phyloP scores from a whole-genome alignment of 306 rosid genomes.

The Vigna hirtella region DNA sequence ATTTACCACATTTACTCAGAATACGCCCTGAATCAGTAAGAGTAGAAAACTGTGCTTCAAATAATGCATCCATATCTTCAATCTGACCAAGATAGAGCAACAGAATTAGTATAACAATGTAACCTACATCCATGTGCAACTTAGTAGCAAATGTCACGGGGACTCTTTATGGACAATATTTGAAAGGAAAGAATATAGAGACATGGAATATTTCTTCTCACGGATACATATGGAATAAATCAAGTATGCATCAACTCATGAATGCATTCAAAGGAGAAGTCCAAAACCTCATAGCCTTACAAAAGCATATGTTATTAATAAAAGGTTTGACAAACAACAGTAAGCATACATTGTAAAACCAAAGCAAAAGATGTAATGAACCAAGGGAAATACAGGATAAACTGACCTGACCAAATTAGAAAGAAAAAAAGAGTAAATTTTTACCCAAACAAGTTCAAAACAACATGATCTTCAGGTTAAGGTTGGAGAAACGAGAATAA shows the following conservation, averaged over 20 bases:
- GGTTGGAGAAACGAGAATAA: constrained; percentile 29
- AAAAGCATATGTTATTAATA: neutral
- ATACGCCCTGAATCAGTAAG: constrained; percentile 82
- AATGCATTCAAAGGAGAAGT: constrained; percentile 6
- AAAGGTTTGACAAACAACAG: constrained; percentile 17
- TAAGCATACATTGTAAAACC: constrained; percentile 2
- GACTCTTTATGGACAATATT: constrained; percentile 13
- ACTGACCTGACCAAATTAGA: constrained; percentile 36
- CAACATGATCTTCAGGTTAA: constrained; percentile 16
- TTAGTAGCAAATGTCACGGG: constrained; percentile 18
- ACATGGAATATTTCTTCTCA: constrained; percentile 1
- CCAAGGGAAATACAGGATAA: constrained; percentile 14
- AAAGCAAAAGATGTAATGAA: constrained; percentile 28
- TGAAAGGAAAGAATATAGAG: constrained; percentile 34
- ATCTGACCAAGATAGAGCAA: constrained; percentile 65
- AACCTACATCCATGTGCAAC: constrained; percentile 39
- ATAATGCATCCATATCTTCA: constrained; percentile 94
- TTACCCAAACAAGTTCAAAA: constrained; percentile 35
- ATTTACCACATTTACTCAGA: constrained; percentile 93
- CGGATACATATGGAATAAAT: neutral
- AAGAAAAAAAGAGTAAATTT: constrained; percentile 11
- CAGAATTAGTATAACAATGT: constrained; percentile 32
- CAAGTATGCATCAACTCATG: constrained; percentile 14
- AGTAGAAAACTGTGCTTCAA: constrained; percentile 93
- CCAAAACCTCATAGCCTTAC: constrained; percentile 3